phyloP scores from a whole-genome alignment of 78 protist genomes.

The Dictyostelium purpureum region DNA sequence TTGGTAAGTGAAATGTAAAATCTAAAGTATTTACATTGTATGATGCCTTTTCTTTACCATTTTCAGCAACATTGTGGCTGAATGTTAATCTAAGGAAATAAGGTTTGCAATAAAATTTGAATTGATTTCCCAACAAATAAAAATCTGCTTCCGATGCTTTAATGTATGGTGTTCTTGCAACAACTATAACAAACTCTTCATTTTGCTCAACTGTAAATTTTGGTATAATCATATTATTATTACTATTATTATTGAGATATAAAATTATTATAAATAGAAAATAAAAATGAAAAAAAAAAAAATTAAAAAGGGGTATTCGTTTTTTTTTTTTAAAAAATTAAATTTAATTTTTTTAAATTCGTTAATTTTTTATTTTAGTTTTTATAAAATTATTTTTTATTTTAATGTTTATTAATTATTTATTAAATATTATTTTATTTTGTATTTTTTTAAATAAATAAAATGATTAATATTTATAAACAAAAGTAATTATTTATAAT shows the following conservation, averaged over 20 bases:
- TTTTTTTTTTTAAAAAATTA: too few relatives aligned
- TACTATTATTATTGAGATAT: not conserved
- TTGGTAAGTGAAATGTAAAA: constrained; percentile 60
- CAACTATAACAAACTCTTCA: constrained; percentile 54
- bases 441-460: too few relatives aligned
- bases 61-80: constrained; percentile 32
- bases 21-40: constrained; percentile 46
- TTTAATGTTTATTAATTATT: too few relatives aligned
- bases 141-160: constrained; percentile 75
- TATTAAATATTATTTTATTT: too few relatives aligned
- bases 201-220: constrained; percentile 74
- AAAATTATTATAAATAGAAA: not conserved
- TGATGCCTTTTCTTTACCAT: constrained; percentile 68
- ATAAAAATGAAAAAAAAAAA: not conserved
- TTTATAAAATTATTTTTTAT: too few relatives aligned
- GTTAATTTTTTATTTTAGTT: too few relatives aligned
- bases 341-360: too few relatives aligned
- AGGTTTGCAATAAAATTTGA: constrained; percentile 76
- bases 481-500: too few relatives aligned
- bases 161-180: constrained; percentile 74
- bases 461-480: too few relatives aligned
- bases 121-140: constrained; percentile 44
- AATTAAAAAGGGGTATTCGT: not conserved
- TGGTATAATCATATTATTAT: constrained; percentile 46
- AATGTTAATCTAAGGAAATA: constrained; percentile 64